A percentile compares a stretch with the other conserved stretches of the same genome.
Conservation (phyloP, 2,329 filamentous ascomycete species). For the Elsinoe batatas region DNA sequence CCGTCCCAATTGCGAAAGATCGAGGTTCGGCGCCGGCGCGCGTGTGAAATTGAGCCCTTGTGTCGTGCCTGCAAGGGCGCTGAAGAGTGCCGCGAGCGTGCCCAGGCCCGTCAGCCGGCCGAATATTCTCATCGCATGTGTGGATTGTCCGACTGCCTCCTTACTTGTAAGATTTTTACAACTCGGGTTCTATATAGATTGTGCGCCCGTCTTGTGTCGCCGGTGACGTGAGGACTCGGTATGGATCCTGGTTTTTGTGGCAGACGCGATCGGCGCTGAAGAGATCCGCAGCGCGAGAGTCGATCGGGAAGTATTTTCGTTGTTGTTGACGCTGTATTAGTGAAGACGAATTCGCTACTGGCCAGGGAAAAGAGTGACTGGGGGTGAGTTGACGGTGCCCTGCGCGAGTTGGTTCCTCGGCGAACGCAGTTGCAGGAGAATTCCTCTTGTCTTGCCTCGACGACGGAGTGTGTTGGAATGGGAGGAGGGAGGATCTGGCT, state of each 20-base stretch:
- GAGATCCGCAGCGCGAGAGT: constrained; percentile 6
- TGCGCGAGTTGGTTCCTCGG: constrained; percentile 8
- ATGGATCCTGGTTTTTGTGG: constrained; percentile 5
- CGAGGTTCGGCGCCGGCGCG: constrained; percentile 61
- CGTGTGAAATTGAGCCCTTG: constrained; percentile 40
- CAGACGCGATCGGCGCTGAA: constrained; percentile 13
- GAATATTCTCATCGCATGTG: constrained; percentile 16
- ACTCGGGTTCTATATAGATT: neutral
- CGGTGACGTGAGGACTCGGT: constrained; percentile 5
- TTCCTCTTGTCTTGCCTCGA: neutral
- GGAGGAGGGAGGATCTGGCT: constrained; percentile 3
- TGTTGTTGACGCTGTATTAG: neutral
- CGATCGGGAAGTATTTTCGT: constrained; percentile 4
- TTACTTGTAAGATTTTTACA: neutral
- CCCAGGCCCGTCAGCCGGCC: constrained; percentile 13
- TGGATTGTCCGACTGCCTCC: constrained; percentile 2
- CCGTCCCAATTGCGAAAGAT: constrained; percentile 67
- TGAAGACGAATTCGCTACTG: neutral
- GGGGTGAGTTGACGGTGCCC: constrained; percentile 8
- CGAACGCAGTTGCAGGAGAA: constrained; percentile 4
- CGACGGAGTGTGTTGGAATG: constrained; percentile 10
- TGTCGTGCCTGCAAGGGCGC: constrained; percentile 9
- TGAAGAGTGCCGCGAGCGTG: constrained; percentile 15
- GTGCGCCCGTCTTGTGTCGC: neutral
- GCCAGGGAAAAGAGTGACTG: constrained; percentile 14